Base-by-base conservation (phyloP, 768 basidiomycete species). In the Tricholoma furcatifolium region DNA sequence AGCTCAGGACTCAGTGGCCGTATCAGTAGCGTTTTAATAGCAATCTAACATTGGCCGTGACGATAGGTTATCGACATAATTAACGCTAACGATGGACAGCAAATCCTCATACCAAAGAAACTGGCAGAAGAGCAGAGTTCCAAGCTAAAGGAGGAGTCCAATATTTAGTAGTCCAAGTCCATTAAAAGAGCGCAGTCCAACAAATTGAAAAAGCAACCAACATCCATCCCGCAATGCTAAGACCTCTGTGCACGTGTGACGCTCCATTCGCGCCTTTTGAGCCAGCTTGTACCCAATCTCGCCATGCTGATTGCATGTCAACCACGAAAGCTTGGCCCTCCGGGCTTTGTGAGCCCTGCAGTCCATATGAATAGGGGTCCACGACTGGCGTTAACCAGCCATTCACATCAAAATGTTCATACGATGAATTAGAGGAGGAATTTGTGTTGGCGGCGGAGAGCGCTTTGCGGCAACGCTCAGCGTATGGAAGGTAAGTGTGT, bases 251-350 rank as follows among this genome's bases (percentile, higher is more conserved):
- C 15, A 47, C 14, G 31, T 51, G 43, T 10, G 45, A n/a, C 9
- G 69, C 74, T 17, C 54, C 67, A 60, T 77, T 84, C n/a, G 66
- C 70, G 6, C 85, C 84, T 23, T 72, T 68, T 3, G 77, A 69
- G 0, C 87, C 86, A 24, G 65, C 76, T 0, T 68, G 71, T 1
- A 78, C 75, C 89, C 91, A 93, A 58, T 92, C 91, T 40, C 76
- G 72, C 76, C 84, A 89, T 4, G 88, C 87, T 0, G 88, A 79
- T 53, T 91, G 76, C 69, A 93, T 75, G 62, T 84, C 76, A 5
- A 94, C 65, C 10, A 88, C 81, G 66, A 95, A 95, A 6, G 87
- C 88, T 70, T 94, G 78, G 0, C 77, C 84, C 66, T 95, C 93
- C 2, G 92, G 80, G 54, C 87, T 88, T 17, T 80, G 18, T 0